Evolutionary conservation across 75 land plant species (phyloP), one percentile per base, ranked within the genome.

Genomic region (Picea sitchensis): DNA sequence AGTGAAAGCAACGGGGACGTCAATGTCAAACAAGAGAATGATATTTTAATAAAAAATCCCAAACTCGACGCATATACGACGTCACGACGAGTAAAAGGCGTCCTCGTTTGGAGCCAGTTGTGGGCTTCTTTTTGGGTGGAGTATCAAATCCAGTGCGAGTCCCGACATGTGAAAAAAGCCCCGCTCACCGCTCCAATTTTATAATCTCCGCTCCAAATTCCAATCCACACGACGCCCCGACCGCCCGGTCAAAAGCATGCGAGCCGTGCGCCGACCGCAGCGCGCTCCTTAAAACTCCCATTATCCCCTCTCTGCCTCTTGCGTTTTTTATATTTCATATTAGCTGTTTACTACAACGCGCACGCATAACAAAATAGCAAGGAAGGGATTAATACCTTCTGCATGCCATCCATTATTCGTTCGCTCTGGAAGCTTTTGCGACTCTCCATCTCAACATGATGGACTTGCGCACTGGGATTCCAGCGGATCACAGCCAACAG

Each of bases 231-330:
- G 23, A 44, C 51, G 21, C 13, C n/a, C 74, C 54, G 74, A 71
- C 74, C 74, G 74, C 51, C 26, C 74, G n/a, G 74, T 71, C 74
- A 71, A 71, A 51, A 71, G 23, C 54, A n/a, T 47, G 51, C 74
- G 74, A 71, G 44, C 56, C 74, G 74, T 71, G 74, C 74, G 74
- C 23, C 74, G 74, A 36, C 44, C 23, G 74, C 51, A n/a, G 74
- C 74, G 74, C 21, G 23, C 41, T 41, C 51, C 41, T 44, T 23
- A 71, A 47, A 71, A 51, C 56, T 71, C 36, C 41, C 74, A 41
- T 41, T 3, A 38, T 18, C 44, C 47, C 47, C 6, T 68, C 11
- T 15, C 32, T 67, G 15, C 71, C 20, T 31, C 41, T 18, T 18
- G n/a, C 54, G 11, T 44, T n/a, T 71, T 15, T 17, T 36, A 30